Evolutionary conservation across 2,329 filamentous ascomycete genomes (phyloP).

Genomic region (Venturia pyrina): DNA sequence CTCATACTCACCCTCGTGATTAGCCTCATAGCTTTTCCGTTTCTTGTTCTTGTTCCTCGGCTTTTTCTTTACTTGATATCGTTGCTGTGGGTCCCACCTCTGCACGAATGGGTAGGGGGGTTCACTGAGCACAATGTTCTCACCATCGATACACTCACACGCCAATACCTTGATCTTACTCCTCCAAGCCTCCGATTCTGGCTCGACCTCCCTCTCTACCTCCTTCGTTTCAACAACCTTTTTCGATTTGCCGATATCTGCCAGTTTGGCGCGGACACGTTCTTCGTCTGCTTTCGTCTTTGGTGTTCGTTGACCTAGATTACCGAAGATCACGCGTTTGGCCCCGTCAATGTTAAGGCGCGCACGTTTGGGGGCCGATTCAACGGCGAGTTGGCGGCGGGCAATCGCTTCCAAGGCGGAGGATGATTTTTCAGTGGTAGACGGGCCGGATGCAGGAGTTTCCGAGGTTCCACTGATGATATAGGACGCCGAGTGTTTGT

Average conservation of each 20-base stretch:
- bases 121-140: conserved; percentile 55
- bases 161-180: conserved; percentile 64
- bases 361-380: conserved; percentile 21
- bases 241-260: conserved; percentile 25
- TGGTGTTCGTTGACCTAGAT: conserved; percentile 59
- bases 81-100: conserved; percentile 73
- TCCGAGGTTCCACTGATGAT: neutral
- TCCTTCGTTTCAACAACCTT: conserved; percentile 19
- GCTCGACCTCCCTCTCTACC: conserved; percentile 22
- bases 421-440: neutral
- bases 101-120: conserved; percentile 88
- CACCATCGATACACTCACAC: conserved; percentile 68
- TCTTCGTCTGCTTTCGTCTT: conserved; percentile 60
- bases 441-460: neutral
- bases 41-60: conserved; percentile 48
- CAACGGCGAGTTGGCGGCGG: neutral
- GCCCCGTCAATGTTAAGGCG: conserved; percentile 51
- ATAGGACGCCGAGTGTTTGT: neutral
- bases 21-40: conserved; percentile 39
- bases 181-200: conserved; percentile 57
- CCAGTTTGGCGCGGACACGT: conserved; percentile 48
- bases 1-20: conserved; percentile 23
- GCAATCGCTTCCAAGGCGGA: neutral
- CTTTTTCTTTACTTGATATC: conserved; percentile 32
- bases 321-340: conserved; percentile 59